Evolutionary conservation across 805 yeast genomes (phyloP), one percentile per base, ranked within the genome.

Genomic region (Starmera caribaea): DNA sequence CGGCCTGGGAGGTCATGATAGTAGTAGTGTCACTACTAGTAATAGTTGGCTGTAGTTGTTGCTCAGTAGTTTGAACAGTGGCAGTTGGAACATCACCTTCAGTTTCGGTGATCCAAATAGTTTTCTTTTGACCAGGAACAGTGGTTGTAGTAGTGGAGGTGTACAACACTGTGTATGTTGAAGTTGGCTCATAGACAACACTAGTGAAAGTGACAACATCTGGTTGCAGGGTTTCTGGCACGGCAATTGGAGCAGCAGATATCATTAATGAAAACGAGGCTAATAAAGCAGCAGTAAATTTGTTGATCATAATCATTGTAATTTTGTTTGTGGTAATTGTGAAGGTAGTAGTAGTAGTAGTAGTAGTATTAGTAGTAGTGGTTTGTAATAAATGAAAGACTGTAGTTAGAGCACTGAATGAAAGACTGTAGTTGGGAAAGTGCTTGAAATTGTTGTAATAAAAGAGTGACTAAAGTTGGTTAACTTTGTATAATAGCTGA

Each of bases 371-470:
- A 36, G 17, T 29, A 35, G 9, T 5, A 34, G 43, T 40, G 10
- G 13, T 10, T 11, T 8, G 7, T 8, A 13, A 7, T 16, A 16
- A 53, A 47, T 38, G 47, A 43, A 40, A 38, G 52, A 42, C 47
- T 34, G 40, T 45, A 50, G 53, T 48, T 50, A 47, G 48, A 21
- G 38, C 38, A 8, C 15, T 16, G 12, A 51, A 47, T 27, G 58
- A 52, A 41, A 39, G 57, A 53, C 55, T 38, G 39, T 49, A 50
- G 58, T 53, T 52, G 50, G 56, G 24, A 35, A 37, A 8, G 16
- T 14, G 26, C 26, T 21, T 21, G 4, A 21, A 21, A 21, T 21
- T 21, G 9, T 21, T 21, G 26, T 21, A n/a, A 5, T 17, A 4
- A 33, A 24, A 12, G 35, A 33, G 24, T 33, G 35, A 33, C 27